A percentile compares a stretch with the other conserved stretches of the same genome.
These are phyloP conservation scores for Cladochytrium tenue DNA, from an alignment of 371 early-diverging fungal species.

Conservation along the genomic window DNA sequence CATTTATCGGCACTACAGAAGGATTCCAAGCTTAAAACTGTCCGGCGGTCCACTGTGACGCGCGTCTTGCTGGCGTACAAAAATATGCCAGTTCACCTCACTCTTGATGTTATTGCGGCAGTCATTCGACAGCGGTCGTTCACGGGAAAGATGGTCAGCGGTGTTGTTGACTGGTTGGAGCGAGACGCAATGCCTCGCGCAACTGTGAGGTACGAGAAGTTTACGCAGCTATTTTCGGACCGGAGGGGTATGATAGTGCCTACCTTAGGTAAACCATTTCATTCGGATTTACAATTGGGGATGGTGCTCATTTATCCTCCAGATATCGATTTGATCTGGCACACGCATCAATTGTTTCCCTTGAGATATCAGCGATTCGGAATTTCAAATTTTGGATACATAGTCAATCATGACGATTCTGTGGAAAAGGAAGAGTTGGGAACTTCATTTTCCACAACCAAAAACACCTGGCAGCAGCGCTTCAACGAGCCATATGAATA, in stretches of 20 bases:
- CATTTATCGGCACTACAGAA: slow-evolving; percentile 8
- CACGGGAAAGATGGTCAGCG: slow-evolving; percentile 37
- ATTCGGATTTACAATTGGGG: background rate
- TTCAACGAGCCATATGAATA: slow-evolving; percentile 20
- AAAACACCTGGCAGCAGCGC: slow-evolving; percentile 25
- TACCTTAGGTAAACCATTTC: slow-evolving; percentile 24
- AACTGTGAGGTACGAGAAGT: slow-evolving; percentile 31
- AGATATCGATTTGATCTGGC: slow-evolving; percentile 46
- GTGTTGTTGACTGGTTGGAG: slow-evolving; percentile 23
- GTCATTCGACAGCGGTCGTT: slow-evolving; percentile 43
- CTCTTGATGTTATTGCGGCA: slow-evolving; percentile 39
- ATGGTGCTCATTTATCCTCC: too few relatives aligned
- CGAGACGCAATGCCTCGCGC: slow-evolving; percentile 24
- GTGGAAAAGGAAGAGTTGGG: slow-evolving; percentile 19
- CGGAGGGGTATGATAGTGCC: slow-evolving; percentile 36
- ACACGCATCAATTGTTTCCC: slow-evolving; percentile 43
- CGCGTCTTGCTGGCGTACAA: slow-evolving; percentile 23
- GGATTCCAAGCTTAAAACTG: background rate
- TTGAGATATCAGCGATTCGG: slow-evolving; percentile 29
- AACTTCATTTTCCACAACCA: slow-evolving; percentile 26
- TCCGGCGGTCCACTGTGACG: slow-evolving; percentile 17
- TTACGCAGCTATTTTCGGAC: slow-evolving; percentile 31
- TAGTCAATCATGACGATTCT: slow-evolving; percentile 43
- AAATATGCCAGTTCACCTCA: slow-evolving; percentile 24
- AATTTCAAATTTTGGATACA: slow-evolving; percentile 8